Evolutionary conservation across 2,329 filamentous ascomycete genomes (phyloP).

Genomic region (Ascochyta lentis): DNA sequence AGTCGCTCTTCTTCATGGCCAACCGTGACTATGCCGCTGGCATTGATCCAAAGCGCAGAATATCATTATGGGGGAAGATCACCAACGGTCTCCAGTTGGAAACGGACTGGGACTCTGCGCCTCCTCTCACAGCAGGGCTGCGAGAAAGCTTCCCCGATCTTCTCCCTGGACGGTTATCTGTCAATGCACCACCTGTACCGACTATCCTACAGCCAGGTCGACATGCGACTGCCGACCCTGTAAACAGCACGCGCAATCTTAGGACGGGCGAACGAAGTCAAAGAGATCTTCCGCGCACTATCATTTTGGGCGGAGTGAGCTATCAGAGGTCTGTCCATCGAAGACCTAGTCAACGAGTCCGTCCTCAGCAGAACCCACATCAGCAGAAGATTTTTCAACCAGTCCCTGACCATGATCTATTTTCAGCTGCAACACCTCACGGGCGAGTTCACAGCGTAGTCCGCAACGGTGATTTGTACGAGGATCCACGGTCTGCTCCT

Average conservation of each 20-base stretch:
- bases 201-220: neutral
- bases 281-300: neutral
- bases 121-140: neutral
- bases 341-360: neutral
- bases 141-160: neutral
- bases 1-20: neutral
- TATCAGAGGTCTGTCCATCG: neutral
- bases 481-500: neutral
- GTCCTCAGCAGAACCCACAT: neutral
- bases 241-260: neutral
- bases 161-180: neutral
- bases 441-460: neutral
- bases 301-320: neutral
- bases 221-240: neutral
- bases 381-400: neutral
- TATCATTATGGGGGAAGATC: neutral
- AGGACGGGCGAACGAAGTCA: neutral
- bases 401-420: neutral
- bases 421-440: neutral
- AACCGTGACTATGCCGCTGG: constrained; percentile 7
- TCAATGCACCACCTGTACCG: neutral
- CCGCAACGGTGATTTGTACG: neutral
- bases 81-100: neutral
- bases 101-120: neutral
- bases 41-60: neutral